Percentiles rank a stretch among this genome's conserved stretches.
These are phyloP conservation scores for Penicillium sp. DNA, from an alignment of 2,329 filamentous ascomycete species.

Conservation along the genomic window DNA sequence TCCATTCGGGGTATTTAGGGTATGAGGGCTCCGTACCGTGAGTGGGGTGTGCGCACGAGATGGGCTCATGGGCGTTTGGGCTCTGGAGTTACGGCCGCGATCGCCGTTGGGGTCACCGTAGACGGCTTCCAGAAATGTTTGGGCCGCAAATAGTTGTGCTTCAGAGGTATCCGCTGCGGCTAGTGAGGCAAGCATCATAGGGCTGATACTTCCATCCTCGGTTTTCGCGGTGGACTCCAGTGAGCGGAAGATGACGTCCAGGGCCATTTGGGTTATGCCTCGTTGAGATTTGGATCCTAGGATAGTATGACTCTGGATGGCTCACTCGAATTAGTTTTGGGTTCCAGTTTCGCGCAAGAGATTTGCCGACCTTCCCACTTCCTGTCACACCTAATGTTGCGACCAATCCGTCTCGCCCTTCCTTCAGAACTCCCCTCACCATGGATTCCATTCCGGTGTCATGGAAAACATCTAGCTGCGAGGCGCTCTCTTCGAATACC, in stretches of 20 bases:
- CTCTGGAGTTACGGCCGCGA: conserved; percentile 65
- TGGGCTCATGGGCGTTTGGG: conserved; percentile 68
- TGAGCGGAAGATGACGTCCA: conserved; percentile 87
- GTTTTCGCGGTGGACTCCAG: conserved; percentile 74
- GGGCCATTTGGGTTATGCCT: conserved; percentile 86
- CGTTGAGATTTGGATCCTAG: conserved; percentile 84
- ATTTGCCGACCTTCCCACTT: conserved; percentile 79
- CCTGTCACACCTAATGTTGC: conserved; percentile 94
- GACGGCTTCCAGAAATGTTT: conserved; percentile 76
- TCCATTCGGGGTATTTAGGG: conserved; percentile 30
- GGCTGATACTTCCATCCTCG: conserved; percentile 54
- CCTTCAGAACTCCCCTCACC: conserved; percentile 79
- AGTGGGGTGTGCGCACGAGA: conserved; percentile 50
- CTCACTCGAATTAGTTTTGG: not conserved
- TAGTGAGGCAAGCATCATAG: conserved; percentile 72
- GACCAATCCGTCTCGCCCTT: conserved; percentile 85
- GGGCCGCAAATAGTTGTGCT: conserved; percentile 73
- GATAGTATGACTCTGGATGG: conserved; percentile 86
- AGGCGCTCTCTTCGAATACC: conserved; percentile 85
- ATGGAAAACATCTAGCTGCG: conserved; percentile 85
- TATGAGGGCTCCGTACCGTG: conserved; percentile 46
- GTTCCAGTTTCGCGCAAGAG: not conserved
- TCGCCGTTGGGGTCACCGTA: conserved; percentile 68
- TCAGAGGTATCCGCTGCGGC: conserved; percentile 80
- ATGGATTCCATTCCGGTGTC: conserved; percentile 75